Base-by-base conservation (phyloP, 1,284 basidiomycete species). In the Anthracocystis panici-leucophaei region DNA sequence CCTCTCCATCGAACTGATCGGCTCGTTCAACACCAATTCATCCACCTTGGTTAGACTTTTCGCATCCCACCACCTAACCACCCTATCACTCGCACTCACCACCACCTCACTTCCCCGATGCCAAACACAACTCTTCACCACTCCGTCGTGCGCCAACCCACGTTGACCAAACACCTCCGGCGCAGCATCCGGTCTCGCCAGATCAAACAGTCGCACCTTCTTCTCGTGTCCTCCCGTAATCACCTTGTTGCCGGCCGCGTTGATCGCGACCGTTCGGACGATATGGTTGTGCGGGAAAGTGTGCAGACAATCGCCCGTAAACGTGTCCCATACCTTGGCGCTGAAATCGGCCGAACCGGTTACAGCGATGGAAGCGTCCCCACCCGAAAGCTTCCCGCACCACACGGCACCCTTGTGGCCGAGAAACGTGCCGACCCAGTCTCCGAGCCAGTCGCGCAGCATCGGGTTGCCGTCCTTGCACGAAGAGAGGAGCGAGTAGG, bases 361-460 rank as follows among this genome's bases (percentile, higher is more conserved):
- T 11, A 92, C 94, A 11, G 96, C 97, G 79, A 91, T 89, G 21
- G 93, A 71, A 0, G 83, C 86, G 29, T 86, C 85, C 1, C 79
- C 80, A 90, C 45, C 92, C n/a, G 92, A 94, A 65, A 99, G 90
- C 86, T 97, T 97, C 57, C 93, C 93, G 66, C 92, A 92, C 96
- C 97, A 99, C 6, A 99, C 97, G 7, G 97, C 97, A 69, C 96
- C 96, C 86, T 99, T 99, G 88, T 99, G 96, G 87, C 88, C 95
- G 18, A 97, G 88, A 86, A 99, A 99, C 7, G 96, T 98, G 23
- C 96, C 96, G 81, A 97, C 92, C 96, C 96, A 99, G 86, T 99
- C 96, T 29, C 96, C 96, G 55, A 94, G 68, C 86, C 85, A 86
- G 66, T 81, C 75, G 10, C 76, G 56, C 41, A 80, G 75, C 83